Base-by-base conservation (phyloP, 139 green algal genomes). In the Nannochloris sp. region DNA sequence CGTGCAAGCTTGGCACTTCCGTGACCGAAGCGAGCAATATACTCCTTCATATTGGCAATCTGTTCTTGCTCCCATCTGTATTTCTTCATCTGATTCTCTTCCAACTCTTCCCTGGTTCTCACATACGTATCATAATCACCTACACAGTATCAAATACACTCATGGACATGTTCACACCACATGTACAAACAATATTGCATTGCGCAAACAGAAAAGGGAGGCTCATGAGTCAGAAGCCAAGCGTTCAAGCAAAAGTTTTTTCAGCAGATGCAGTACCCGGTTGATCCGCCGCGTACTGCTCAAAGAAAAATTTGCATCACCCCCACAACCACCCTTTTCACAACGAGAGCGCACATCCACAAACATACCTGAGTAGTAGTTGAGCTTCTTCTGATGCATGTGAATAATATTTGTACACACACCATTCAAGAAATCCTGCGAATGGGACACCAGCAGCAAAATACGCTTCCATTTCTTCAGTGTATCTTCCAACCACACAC, bases 391-490 rank as follows among this genome's bases (percentile, higher is more conserved):
- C 59, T 92, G 77, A 37, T 89, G 83, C 76, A 97, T 85, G 69
- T 88, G 85, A 45, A 97, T 90, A 74, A 95, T 97, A 82, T 97
- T 92, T 62, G 92, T 97, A 78, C 89, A 96, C 25, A 98, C 91
- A 49, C 86, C 87, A 72, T 98, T 96, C 10, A 98, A 77, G 71
- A 97, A 97, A 76, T 97, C 91, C 77, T 96, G 85, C 30, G 68
- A 94, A 81, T 97, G 91, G 2, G 77, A 90, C 14, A 97, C 82
- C 28, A 97, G 62, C 45, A 98, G 73, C 49, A 97, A 78, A 67
- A 90, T 93, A 67, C 89, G 86, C 51, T 91, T 89, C 73, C 90
- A 97, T 20, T 90, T 88, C 48, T 82, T 83, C 55, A 98, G 66
- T 57, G 89, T 88, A 67, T 95, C 84, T 77, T 98, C 92, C 70